These are phyloP conservation scores for Alloteropsis semialata DNA, from an alignment of 176 grass and related monocot genomes.

Conservation along the genomic window DNA sequence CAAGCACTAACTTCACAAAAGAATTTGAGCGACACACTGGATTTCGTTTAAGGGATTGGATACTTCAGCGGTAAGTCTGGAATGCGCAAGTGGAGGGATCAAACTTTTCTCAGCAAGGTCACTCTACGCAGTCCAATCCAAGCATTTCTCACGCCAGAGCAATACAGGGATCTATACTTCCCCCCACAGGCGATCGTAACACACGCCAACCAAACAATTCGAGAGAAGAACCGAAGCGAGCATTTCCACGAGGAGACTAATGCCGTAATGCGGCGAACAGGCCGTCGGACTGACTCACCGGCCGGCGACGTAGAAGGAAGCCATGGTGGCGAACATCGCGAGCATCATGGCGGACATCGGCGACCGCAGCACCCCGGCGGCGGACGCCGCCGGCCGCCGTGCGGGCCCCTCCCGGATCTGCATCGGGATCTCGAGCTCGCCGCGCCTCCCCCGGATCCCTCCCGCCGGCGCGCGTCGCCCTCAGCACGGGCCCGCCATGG, in stretches of 20 bases:
- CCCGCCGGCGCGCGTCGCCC: background rate
- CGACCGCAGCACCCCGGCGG: conserved; percentile 43
- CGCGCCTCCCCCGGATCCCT: background rate
- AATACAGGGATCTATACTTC: conserved; percentile 11
- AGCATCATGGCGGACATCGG: conserved; percentile 79
- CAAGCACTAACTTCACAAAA: background rate
- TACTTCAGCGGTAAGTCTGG: background rate
- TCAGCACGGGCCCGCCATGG: conserved; percentile 35
- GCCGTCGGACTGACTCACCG: conserved; percentile 48
- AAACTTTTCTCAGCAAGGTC: background rate
- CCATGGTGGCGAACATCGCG: conserved; percentile 93
- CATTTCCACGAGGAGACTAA: conserved; percentile 22
- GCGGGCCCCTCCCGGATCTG: conserved; percentile 68
- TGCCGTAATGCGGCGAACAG: background rate
- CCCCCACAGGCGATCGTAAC: background rate
- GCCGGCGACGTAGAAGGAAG: conserved; percentile 92
- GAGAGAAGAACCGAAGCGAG: background rate
- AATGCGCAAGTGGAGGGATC: background rate
- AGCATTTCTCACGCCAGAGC: background rate
- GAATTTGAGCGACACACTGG: background rate
- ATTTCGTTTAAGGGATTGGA: background rate
- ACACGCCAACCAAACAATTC: background rate
- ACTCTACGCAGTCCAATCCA: background rate
- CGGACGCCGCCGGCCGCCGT: conserved; percentile 36
- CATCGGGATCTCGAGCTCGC: conserved; percentile 47